Evolutionary conservation across 1,284 basidiomycete genomes (phyloP), one percentile per base, ranked within the genome.

Genomic region (Coniophora puteana): DNA sequence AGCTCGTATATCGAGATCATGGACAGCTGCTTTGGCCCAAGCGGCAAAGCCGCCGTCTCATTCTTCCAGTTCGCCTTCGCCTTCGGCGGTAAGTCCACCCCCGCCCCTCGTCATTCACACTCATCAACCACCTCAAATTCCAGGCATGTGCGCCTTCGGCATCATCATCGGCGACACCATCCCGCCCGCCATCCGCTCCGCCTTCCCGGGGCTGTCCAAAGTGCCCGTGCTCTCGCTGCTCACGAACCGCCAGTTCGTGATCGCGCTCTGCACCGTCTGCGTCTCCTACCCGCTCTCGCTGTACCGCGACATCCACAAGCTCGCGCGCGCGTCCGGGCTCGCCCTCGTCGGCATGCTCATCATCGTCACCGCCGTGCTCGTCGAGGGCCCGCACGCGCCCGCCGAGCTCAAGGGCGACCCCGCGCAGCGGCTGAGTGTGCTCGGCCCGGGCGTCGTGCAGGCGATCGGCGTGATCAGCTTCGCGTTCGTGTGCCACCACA

Each of bases 21-120:
- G 93, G 74, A 91, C 57, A 87, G 87, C 44, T 97, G 93, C 64
- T 99, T 95, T 58, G 96, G 96, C 8, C 67, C 78, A 5, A 83
- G 80, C 43, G 93, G 93, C 22, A 78, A 90, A 38, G 89, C 90
- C 3, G 91, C 92, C 0, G 93, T 98, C 11, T 96, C 93, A 0
- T 88, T 98, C 63, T 99, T 99, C 62, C 96, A 99, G 59, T 98
- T 99, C 56, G 76, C 93, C 1, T 98, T 98, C 57, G 95, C 95
- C 2, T 97, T 96, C 51, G 95, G 95, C 54, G 93, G 93, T 81
- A 64, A 55, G 77, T 62, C 52, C 41, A 5, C 18, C 50, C 45
- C 14, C 28, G 24, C 34, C 32, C 36, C 34, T 31, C 17, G 12
- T n/a, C 28, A 27, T 31, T 38, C 18, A 20, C 36, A 22, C 23